A percentile compares a stretch with the other conserved stretches of the same genome.
Evolutionary conservation across 768 basidiomycete genomes (phyloP).

Genomic region (Candolleomyces aberdarensis): DNA sequence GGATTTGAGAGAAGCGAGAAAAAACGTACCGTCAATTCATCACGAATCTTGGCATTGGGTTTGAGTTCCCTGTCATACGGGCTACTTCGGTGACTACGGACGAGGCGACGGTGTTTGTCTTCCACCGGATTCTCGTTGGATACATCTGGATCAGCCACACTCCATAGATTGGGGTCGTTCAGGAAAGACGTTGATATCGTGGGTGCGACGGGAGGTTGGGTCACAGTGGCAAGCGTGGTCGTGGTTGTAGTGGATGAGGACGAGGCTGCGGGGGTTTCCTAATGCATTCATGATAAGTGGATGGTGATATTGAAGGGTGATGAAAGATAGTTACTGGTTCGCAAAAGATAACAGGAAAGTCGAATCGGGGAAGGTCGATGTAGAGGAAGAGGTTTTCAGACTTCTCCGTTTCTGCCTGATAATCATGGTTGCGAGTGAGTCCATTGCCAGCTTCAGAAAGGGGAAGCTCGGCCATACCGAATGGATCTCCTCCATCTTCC

Average conservation of each 20-base stretch:
- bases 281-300: conserved; percentile 1
- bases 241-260: conserved; percentile 30
- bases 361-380: conserved; percentile 93
- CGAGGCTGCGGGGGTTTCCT: conserved; percentile 26
- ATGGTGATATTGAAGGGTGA: not conserved
- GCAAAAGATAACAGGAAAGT: conserved; percentile 94
- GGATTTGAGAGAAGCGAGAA: not conserved
- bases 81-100: conserved; percentile 92
- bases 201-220: conserved; percentile 43
- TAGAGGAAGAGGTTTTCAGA: conserved; percentile 95
- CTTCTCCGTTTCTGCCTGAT: conserved; percentile 83
- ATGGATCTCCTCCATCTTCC: conserved; percentile 94
- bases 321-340: conserved; percentile 61
- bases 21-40: conserved; percentile 77
- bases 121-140: conserved; percentile 94
- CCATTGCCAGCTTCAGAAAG: not conserved
- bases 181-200: conserved; percentile 49
- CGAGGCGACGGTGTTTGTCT: conserved; percentile 91
- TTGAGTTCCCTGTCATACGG: conserved; percentile 95
- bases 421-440: not conserved
- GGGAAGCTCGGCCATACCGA: conserved; percentile 50
- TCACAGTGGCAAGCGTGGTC: conserved; percentile 35
- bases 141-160: conserved; percentile 87
- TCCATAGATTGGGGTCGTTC: conserved; percentile 76
- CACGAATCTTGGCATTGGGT: conserved; percentile 93